A percentile compares a stretch with the other conserved stretches of the same genome.
Evolutionary conservation across 1,139 yeast species (phyloP).

Genomic region (Taphrina sp.): DNA sequence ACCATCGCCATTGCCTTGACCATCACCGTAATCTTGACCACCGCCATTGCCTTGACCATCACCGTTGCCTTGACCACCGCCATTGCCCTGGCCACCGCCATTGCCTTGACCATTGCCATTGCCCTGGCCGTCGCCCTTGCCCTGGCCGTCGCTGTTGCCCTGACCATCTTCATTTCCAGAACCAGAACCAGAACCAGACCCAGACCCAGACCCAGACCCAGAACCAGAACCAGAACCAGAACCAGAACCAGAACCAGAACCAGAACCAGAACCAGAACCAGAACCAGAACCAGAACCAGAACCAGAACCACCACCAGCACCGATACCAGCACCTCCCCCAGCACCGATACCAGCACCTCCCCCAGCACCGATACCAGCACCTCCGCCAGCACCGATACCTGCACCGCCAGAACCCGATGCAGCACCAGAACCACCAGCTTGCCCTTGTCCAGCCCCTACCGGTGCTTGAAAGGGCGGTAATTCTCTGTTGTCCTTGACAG

Average conservation of each 20-base stretch:
- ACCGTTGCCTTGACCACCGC: background rate
- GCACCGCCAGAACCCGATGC: background rate
- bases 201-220: conserved; percentile 1
- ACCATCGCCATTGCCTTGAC: background rate
- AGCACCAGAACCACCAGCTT: background rate
- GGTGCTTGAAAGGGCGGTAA: too few species aligned
- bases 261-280: background rate
- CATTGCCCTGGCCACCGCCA: background rate
- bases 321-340: background rate
- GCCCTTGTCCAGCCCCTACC: too few species aligned
- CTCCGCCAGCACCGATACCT: background rate
- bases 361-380: background rate
- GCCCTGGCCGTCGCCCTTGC: background rate
- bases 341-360: background rate
- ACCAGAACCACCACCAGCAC: background rate
- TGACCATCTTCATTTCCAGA: background rate
- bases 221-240: background rate
- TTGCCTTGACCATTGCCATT: background rate
- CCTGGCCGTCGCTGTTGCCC: background rate
- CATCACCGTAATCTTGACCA: background rate
- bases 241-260: background rate
- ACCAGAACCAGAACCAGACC: background rate
- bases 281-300: background rate
- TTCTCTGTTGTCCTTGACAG: too few species aligned
- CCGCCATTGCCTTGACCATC: background rate